Evolutionary conservation across 169 alveolate genomes (phyloP), one percentile per base, ranked within the genome.

Genomic region (Eimeria maxima): DNA sequence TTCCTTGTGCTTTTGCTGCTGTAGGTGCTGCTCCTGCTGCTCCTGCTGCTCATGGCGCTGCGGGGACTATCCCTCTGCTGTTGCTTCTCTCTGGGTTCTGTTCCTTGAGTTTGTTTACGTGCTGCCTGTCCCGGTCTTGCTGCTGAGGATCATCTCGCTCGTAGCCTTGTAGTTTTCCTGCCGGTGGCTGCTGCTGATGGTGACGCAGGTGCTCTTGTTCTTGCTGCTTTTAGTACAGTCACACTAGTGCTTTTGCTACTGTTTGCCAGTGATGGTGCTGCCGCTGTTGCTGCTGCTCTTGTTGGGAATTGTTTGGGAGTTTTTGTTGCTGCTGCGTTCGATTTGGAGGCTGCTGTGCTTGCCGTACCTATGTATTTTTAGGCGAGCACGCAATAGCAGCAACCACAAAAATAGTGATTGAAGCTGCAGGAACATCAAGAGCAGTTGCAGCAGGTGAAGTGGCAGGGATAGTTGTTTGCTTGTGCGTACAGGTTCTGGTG

Each of bases 401-500:
- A 24, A 20, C 80, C 8, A 13, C 80, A 7, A 4, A 24, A 29
- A 16, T 55, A 38, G 18, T 18, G 6, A 50, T 27, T 27, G 47
- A 44, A 71, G 29, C 81, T 10, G 22, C 47, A 29, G 81, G 33
- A 8, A 20, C 81, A 27, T 14, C 47, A 73, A 53, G 55, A 13
- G 83, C 27, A 73, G n/a, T n/a, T 33, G 27, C 55, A 73, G 50
- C 55, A 73, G 16, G 20, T 33, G 53, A 11, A 38, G 11, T 16
- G n/a, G 53, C 63, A 42, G 42, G 74, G 47, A 53, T 11, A 14
- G 45, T 29, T 67, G 78, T n/a, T 65, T 67, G 69, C 2, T 18
- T 18, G 27, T 83, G 80, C 38, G 18, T 69, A 60, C 93, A 93
- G 96, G 88, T 93, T 93, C 94, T 98, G 97, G 96, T 98, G 99